Base-by-base conservation (phyloP, 352 stramenopile genomes). In the Phytophthora citrophthora region DNA sequence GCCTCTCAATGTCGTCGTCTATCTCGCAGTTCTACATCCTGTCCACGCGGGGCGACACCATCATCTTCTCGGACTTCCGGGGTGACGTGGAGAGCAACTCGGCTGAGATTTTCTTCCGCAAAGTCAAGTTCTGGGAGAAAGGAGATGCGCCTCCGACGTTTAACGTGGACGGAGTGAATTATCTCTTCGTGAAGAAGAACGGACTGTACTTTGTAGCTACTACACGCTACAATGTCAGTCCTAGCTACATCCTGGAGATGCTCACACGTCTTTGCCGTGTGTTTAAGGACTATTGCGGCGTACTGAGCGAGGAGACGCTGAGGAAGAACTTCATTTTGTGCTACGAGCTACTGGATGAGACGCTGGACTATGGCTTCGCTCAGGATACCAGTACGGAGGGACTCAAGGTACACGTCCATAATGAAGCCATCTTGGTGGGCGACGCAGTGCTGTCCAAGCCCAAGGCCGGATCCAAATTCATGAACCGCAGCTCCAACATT, bases 11-110 rank as follows among this genome's bases (percentile, higher is more conserved):
- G 60, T 80, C 79, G 69, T 88, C 82, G 54, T 72, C 79, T 39
- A 98, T 99, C 70, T 98, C 94, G 43, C 97, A 99, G 78, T 99
- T 99, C 82, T 99, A 99, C 84, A 98, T 99, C 61, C 83, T 99
- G 36, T 99, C 94, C 53, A 98, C 96, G 43, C 86, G 98, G 43
- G 98, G 98, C 53, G 97, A 99, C 83, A 99, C 97, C 26, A 99
- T 99, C 76, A 98, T 99, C 76, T 96, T 93, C 55, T 98, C 96
- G 68, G 93, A 98, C 66, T 99, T 98, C 72, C 92, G 96, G 29
- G 95, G 91, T 34, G 90, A 97, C 68, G 67, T 94, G 32, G 71
- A 85, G 53, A 87, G 74, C 38, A 94, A 92, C 47, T 91, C 88
- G 48, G 86, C 95, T 58, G 97, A 99, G 76, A 96, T 96, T 23